Base-by-base conservation (phyloP, 495 filamentous ascomycete genomes). In the Penicillium longicatenatum region DNA sequence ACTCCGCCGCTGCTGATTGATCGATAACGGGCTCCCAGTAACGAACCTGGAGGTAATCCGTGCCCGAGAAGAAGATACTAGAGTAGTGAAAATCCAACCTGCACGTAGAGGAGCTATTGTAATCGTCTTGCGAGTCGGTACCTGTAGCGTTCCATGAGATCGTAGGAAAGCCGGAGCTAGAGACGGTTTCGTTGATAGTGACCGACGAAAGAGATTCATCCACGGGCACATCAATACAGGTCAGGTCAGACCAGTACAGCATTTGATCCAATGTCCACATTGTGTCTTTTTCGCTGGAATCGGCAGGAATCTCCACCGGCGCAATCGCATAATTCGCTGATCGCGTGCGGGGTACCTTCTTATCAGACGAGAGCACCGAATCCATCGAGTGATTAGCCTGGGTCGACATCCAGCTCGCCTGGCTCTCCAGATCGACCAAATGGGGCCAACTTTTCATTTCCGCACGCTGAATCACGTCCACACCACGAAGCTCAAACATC, bases 21-120 rank as follows among this genome's bases (percentile, higher is more conserved):
- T 43, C 37, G 21, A 67, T 59, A 2, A 63, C 67, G 6, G 74
- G 74, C 45, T 77, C 74, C 74, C 74, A 77, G 47, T 77, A 77
- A 2, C 74, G 70, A 17, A 75, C 57, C 29, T 77, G 74, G 9
- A 76, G 60, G 26, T 70, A 74, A 44, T 77, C 68, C 19, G 70
- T 72, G 12, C 43, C 30, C 2, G 61, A 57, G 44, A 72, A 76
- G 35, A 70, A 68, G 21, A 74, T 58, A 41, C 61, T 76, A 3
- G 66, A 50, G 46, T 75, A 76, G 24, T 65, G 42, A 49, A 77
- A 75, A 17, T 74, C 65, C 53, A 77, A 42, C 4, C 50, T 58
- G 51, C 74, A 77, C 17, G 61, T 11, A 14, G 51, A 35, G 10
- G 63, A 52, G 16, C 33, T 45, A 1, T 60, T 67, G 42, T 63